These are phyloP conservation scores for Biscutella laevigata DNA, from an alignment of 441 rosid species.

Conservation along the genomic window DNA sequence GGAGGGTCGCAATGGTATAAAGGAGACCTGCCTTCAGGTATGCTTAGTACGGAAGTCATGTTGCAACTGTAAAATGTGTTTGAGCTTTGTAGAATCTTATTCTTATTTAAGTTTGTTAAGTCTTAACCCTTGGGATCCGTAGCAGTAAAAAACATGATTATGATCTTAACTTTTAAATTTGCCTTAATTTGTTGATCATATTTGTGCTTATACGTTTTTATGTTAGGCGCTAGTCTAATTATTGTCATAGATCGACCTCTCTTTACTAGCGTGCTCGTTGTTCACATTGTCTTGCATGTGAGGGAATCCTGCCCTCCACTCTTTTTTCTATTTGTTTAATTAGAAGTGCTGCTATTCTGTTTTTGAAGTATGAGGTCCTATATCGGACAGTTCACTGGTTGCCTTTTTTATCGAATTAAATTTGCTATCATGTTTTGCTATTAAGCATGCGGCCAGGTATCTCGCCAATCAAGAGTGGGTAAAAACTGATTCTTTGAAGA, in stretches of 20 bases:
- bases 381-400: slow-evolving; percentile 4
- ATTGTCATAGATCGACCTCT: slow-evolving; percentile 9
- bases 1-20: slow-evolving; percentile 99
- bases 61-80: background rate
- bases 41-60: slow-evolving; percentile 13
- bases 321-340: background rate
- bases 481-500: slow-evolving; percentile 87
- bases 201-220: background rate
- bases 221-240: slow-evolving; percentile 1
- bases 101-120: background rate
- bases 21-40: slow-evolving; percentile 99
- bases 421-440: slow-evolving; percentile 20
- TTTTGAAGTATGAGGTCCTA: background rate
- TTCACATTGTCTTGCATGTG: slow-evolving; percentile 6
- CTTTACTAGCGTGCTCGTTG: slow-evolving; percentile 9
- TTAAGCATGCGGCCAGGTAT: slow-evolving; percentile 97
- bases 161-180: background rate
- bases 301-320: slow-evolving; percentile 7
- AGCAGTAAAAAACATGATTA: background rate
- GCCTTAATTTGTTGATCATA: background rate
- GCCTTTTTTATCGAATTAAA: background rate
- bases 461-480: slow-evolving; percentile 99
- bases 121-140: background rate
- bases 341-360: background rate
- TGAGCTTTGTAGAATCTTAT: background rate